Evolutionary conservation across 805 yeast species (phyloP).

Genomic region (Ogataea saltuana): DNA sequence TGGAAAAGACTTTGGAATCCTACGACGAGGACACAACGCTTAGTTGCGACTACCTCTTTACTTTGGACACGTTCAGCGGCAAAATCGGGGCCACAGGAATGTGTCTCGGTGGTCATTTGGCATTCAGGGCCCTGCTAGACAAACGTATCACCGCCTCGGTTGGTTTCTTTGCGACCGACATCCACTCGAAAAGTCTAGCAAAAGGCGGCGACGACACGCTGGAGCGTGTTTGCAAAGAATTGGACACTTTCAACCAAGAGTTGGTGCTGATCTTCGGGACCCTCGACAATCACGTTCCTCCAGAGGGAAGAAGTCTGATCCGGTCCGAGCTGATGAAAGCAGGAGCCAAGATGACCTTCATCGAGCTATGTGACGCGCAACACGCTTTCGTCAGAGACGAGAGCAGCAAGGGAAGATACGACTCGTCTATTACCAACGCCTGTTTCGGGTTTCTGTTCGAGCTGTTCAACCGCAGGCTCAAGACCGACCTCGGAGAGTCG

Average conservation of each 20-base stretch:
- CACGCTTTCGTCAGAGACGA: constrained; percentile 85
- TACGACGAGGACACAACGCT: constrained; percentile 74
- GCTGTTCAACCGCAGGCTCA: constrained; percentile 66
- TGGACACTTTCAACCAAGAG: constrained; percentile 53
- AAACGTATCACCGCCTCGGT: constrained; percentile 64
- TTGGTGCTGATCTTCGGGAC: constrained; percentile 73
- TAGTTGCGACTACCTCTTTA: constrained; percentile 59
- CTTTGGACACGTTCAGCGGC: constrained; percentile 66
- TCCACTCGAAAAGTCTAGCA: constrained; percentile 68
- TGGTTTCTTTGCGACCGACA: constrained; percentile 80
- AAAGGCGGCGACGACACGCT: constrained; percentile 70
- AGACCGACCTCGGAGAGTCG: constrained; percentile 63
- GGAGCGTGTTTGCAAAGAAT: constrained; percentile 49
- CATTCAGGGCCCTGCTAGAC: constrained; percentile 69
- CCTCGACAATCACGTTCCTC: constrained; percentile 77
- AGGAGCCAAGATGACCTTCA: constrained; percentile 64
- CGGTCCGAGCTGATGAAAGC: constrained; percentile 58
- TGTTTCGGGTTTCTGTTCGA: constrained; percentile 71
- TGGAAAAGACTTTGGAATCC: constrained; percentile 63
- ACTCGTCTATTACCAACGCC: constrained; percentile 69
- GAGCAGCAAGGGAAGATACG: constrained; percentile 75
- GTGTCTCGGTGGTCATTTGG: constrained; percentile 86
- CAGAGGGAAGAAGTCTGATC: constrained; percentile 72
- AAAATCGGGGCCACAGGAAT: constrained; percentile 80
- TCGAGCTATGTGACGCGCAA: constrained; percentile 77